Evolutionary conservation across 306 rosid species (phyloP).

Genomic region (Casuarina cunninghamiana): DNA sequence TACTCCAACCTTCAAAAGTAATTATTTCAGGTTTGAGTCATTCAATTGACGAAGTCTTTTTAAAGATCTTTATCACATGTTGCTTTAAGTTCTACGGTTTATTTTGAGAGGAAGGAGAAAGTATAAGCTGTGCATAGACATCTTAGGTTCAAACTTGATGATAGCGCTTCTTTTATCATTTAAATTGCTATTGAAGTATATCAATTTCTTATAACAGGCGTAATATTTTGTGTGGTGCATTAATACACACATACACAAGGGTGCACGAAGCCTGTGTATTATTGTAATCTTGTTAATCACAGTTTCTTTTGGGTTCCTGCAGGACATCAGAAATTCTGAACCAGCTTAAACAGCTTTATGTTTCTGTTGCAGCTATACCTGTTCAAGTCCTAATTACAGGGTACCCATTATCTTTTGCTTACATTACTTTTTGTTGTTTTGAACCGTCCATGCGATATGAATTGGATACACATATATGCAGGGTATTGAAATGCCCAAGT

Average conservation of each 20-base stretch:
- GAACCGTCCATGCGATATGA: neutral
- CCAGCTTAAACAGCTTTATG: slow-evolving; percentile 50
- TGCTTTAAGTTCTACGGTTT: no score
- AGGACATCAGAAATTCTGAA: slow-evolving; percentile 57
- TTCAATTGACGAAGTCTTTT: no score
- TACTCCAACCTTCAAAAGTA: neutral
- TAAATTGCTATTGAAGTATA: neutral
- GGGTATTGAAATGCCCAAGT: neutral
- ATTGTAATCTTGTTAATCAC: slow-evolving; percentile 6
- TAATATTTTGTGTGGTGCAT: neutral
- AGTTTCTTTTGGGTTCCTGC: slow-evolving; percentile 29
- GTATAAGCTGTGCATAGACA: no score
- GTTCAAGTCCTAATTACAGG: slow-evolving; percentile 60
- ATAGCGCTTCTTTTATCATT: neutral
- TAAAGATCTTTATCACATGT: no score
- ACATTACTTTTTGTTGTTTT: slow-evolving; percentile 15
- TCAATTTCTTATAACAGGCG: neutral
- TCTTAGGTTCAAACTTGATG: neutral
- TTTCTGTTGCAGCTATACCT: slow-evolving; percentile 55
- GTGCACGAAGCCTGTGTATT: neutral
- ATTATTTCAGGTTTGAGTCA: no score
- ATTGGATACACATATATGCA: no score
- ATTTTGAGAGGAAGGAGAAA: no score
- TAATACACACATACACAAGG: neutral
- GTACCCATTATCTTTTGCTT: slow-evolving; percentile 34